phyloP scores from a whole-genome alignment of 1,139 yeast species.

The Pneumocystis canis region DNA sequence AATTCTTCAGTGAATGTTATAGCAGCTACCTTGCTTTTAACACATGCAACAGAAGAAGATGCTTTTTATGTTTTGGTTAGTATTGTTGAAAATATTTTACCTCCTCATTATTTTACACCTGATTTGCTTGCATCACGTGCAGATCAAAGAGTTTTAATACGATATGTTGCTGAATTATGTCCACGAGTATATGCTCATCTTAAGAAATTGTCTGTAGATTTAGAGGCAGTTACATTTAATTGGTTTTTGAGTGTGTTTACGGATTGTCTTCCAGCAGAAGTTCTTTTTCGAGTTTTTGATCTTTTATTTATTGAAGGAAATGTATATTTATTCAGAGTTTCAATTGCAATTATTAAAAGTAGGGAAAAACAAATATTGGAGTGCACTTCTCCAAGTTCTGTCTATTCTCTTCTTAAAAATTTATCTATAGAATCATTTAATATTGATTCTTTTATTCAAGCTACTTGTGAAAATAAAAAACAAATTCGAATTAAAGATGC shows the following conservation, averaged over 20 bases:
- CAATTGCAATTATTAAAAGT: conserved; percentile 32
- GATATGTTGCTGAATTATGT: conserved; percentile 21
- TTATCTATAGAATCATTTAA: conserved; percentile 19
- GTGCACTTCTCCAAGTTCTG: conserved; percentile 27
- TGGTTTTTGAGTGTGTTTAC: conserved; percentile 49
- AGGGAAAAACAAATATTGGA: conserved; percentile 28
- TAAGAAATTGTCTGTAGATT: conserved; percentile 28
- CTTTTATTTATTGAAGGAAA: conserved; percentile 10
- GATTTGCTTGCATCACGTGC: conserved; percentile 31
- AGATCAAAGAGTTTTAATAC: conserved; percentile 29
- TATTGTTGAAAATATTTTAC: conserved; percentile 39
- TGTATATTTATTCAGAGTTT: conserved; percentile 25
- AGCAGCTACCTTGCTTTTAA: conserved; percentile 38
- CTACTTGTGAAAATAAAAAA: neutral
- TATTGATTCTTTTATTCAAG: neutral
- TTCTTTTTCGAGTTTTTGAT: conserved; percentile 8
- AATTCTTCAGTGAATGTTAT: conserved; percentile 36
- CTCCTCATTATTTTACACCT: conserved; percentile 32
- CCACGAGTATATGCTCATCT: conserved; percentile 34
- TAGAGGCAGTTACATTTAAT: conserved; percentile 40
- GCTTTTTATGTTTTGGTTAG: conserved; percentile 44
- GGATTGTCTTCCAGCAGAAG: conserved; percentile 38
- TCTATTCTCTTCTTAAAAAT: conserved; percentile 34
- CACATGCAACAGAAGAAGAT: conserved; percentile 38
- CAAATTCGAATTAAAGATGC: neutral